Conservation (phyloP, 2,329 filamentous ascomycete species). For the Fusarium tupiense region DNA sequence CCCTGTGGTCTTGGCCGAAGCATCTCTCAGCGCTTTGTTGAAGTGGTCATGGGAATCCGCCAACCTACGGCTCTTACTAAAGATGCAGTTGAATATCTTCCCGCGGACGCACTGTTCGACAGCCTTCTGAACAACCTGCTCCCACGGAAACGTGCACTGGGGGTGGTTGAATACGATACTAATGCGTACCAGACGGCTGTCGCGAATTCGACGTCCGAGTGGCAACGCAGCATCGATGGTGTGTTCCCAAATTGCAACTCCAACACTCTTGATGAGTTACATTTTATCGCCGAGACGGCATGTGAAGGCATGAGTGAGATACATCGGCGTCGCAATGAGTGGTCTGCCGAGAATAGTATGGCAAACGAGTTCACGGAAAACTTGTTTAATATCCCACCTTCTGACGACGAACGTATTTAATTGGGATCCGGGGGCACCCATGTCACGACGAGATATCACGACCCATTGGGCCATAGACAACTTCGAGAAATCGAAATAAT, state of each 20-base stretch:
- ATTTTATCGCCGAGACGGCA: conserved; percentile 56
- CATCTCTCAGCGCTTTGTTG: conserved; percentile 58
- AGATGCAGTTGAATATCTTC: conserved; percentile 49
- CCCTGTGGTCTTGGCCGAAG: conserved; percentile 53
- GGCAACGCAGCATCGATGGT: conserved; percentile 56
- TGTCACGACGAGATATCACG: conserved; percentile 1
- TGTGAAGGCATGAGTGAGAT: conserved; percentile 56
- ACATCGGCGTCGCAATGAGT: conserved; percentile 49
- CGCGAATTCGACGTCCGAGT: conserved; percentile 53
- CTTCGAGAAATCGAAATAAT: conserved; percentile 19
- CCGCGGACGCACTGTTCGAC: conserved; percentile 43
- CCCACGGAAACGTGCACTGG: conserved; percentile 38
- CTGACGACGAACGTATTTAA: conserved; percentile 24
- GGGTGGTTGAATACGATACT: conserved; percentile 49
- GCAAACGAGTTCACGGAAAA: conserved; percentile 48
- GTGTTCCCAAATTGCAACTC: conserved; percentile 56
- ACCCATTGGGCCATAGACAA: not conserved
- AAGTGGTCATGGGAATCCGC: conserved; percentile 53
- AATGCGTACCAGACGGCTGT: conserved; percentile 51
- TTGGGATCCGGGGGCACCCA: not conserved
- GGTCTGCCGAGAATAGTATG: conserved; percentile 43
- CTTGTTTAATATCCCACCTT: conserved; percentile 30
- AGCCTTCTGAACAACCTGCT: conserved; percentile 37
- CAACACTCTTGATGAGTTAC: conserved; percentile 55
- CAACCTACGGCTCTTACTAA: conserved; percentile 50